Evolutionary conservation across 228 moss, liverwort and hornwort genomes (phyloP).

Genomic region (Sphagnum fallax): DNA sequence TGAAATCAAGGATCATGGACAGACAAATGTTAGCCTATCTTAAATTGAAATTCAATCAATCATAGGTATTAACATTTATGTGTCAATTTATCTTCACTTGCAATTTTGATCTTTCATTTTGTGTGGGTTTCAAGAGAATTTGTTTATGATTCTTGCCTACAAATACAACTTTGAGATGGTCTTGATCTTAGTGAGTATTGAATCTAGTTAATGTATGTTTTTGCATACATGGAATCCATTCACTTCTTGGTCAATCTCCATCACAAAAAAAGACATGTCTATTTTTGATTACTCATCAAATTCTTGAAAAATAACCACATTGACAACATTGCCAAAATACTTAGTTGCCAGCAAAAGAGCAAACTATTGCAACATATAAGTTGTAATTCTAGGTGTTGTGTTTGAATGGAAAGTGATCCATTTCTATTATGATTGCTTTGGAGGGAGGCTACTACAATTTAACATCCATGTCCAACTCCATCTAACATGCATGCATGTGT

Average conservation of each 20-base stretch:
- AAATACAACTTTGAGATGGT: constrained; percentile 49
- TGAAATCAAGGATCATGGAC: constrained; percentile 21
- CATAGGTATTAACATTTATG: too few relatives aligned
- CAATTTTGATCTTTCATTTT: too few relatives aligned
- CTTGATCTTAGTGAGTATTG: constrained; percentile 46
- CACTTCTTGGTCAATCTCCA: too few relatives aligned
- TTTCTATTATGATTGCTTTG: constrained; percentile 38
- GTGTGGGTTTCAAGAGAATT: constrained; percentile 7
- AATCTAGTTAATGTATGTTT: constrained; percentile 19
- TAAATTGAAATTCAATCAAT: too few relatives aligned
- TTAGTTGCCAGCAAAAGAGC: too few relatives aligned
- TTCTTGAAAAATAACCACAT: too few relatives aligned
- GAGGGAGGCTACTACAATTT: constrained; percentile 50
- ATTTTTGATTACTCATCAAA: too few relatives aligned
- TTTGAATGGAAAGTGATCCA: constrained; percentile 34
- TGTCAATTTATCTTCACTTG: too few relatives aligned
- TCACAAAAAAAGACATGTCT: too few relatives aligned
- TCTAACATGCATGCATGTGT: constrained; percentile 45
- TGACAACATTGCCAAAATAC: too few relatives aligned
- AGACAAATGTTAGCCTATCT: constrained; percentile 3
- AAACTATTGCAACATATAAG: too few relatives aligned
- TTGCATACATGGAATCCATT: not conserved
- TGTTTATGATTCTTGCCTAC: constrained; percentile 42
- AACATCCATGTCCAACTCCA: constrained; percentile 32
- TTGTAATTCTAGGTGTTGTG: too few relatives aligned